phyloP scores from a whole-genome alignment of 768 basidiomycete genomes.

The Pulveroboletus sp. region DNA sequence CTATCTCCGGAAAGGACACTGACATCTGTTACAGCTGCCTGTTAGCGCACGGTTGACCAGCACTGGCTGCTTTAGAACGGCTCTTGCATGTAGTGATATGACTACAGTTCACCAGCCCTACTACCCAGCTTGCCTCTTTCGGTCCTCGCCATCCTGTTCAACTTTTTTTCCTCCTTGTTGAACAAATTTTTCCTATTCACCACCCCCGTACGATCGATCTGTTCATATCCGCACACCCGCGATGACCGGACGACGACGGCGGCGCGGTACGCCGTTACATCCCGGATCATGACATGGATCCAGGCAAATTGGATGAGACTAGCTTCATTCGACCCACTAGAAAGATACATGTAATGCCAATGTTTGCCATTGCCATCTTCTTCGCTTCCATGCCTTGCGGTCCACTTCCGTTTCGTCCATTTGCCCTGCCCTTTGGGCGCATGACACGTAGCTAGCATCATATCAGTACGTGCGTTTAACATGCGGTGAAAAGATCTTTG shows the following conservation, averaged over 20 bases:
- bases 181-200: slow-evolving; percentile 22
- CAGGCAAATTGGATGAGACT: slow-evolving; percentile 7
- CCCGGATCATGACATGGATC: slow-evolving; percentile 27
- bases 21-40: slow-evolving; percentile 11
- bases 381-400: slow-evolving; percentile 28
- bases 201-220: slow-evolving; percentile 14
- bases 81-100: slow-evolving; percentile 14
- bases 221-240: slow-evolving; percentile 35
- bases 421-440: slow-evolving; percentile 20
- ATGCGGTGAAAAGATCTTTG: slow-evolving; percentile 32
- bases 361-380: slow-evolving; percentile 17
- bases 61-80: slow-evolving; percentile 16
- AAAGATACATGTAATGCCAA: slow-evolving; percentile 12
- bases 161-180: slow-evolving; percentile 4
- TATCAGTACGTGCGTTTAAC: slow-evolving; percentile 31
- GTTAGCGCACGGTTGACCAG: slow-evolving; percentile 6
- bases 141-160: slow-evolving; percentile 1
- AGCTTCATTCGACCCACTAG: slow-evolving; percentile 10
- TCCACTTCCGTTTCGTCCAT: slow-evolving; percentile 25
- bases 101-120: slow-evolving; percentile 1
- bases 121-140: slow-evolving; percentile 12
- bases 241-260: slow-evolving; percentile 22
- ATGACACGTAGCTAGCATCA: slow-evolving; percentile 26
- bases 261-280: slow-evolving; percentile 22
- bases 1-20: slow-evolving; percentile 27